phyloP scores from a whole-genome alignment of 345 rosid species.

The Acer negundo region DNA sequence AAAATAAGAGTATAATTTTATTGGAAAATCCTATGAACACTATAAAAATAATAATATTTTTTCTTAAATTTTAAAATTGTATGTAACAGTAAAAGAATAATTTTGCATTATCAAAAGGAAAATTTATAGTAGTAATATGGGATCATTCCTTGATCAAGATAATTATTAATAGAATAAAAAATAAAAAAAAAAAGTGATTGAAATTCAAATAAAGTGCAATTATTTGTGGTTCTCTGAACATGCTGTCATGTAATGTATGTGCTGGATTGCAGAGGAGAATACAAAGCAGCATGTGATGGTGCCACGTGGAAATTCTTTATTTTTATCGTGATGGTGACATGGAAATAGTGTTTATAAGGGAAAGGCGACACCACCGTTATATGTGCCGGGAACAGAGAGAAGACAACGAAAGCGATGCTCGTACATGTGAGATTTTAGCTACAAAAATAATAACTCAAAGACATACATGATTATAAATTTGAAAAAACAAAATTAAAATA shows the following conservation, averaged over 20 bases:
- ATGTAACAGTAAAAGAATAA: too few species aligned
- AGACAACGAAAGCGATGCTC: constrained; percentile 29
- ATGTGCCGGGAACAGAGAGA: constrained; percentile 33
- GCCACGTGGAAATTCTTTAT: constrained; percentile 27
- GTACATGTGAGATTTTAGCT: constrained; percentile 22
- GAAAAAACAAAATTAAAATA: neutral
- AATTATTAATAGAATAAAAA: neutral
- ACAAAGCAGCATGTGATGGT: constrained; percentile 31
- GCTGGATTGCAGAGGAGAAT: constrained; percentile 22
- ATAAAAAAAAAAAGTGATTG: neutral
- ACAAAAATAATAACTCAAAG: neutral
- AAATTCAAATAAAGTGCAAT: neutral
- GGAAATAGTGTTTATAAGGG: neutral
- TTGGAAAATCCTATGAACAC: too few species aligned
- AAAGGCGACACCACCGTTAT: constrained; percentile 22
- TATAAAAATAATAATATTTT: too few species aligned
- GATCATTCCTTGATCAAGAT: neutral
- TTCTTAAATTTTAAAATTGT: too few species aligned
- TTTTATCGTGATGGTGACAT: constrained; percentile 5
- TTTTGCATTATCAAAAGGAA: too few species aligned
- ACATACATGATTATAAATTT: neutral
- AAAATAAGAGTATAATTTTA: too few species aligned
- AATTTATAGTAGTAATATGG: too few species aligned
- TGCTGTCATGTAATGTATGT: constrained; percentile 22
- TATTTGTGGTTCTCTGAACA: constrained; percentile 13